Conservation (phyloP, 805 yeast species). For the Blastobotrys terrestris region DNA sequence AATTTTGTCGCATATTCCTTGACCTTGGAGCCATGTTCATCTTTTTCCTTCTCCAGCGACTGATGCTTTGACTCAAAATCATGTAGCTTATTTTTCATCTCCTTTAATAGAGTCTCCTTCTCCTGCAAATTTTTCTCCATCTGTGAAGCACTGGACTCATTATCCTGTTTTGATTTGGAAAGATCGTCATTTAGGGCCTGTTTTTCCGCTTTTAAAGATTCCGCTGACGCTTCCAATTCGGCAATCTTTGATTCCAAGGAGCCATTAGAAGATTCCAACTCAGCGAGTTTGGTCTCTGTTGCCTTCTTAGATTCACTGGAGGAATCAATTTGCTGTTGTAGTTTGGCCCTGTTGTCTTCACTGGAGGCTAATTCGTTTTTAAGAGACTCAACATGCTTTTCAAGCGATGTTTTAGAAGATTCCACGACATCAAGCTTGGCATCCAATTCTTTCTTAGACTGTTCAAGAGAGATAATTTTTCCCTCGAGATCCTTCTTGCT, state of each 20-base stretch:
- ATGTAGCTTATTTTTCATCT: not conserved
- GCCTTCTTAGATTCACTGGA: not conserved
- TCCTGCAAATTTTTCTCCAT: slow-evolving; percentile 12
- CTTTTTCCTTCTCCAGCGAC: not conserved
- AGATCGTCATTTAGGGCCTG: not conserved
- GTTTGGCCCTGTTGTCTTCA: slow-evolving; percentile 8
- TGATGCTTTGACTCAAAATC: not conserved
- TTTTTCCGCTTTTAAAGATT: slow-evolving; percentile 3
- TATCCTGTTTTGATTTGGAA: not conserved
- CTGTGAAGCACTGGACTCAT: not conserved
- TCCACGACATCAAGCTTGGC: slow-evolving; percentile 6
- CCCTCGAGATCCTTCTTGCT: slow-evolving; percentile 3
- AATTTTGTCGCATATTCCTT: not conserved
- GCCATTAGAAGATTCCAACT: not conserved
- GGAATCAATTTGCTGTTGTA: slow-evolving; percentile 3
- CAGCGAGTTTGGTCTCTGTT: not conserved
- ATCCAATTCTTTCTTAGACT: not conserved
- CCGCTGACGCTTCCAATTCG: not conserved
- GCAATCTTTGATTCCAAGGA: not conserved
- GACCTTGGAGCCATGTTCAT: not conserved
- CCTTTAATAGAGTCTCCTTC: slow-evolving; percentile 5
- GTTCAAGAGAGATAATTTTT: slow-evolving; percentile 1
- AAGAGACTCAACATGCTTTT: slow-evolving; percentile 4
- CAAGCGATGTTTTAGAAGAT: slow-evolving; percentile 1
- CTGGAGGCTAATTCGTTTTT: slow-evolving; percentile 11